These are phyloP conservation scores for Wickerhamiella galacta DNA, from an alignment of 805 yeast species.

Conservation along the genomic window DNA sequence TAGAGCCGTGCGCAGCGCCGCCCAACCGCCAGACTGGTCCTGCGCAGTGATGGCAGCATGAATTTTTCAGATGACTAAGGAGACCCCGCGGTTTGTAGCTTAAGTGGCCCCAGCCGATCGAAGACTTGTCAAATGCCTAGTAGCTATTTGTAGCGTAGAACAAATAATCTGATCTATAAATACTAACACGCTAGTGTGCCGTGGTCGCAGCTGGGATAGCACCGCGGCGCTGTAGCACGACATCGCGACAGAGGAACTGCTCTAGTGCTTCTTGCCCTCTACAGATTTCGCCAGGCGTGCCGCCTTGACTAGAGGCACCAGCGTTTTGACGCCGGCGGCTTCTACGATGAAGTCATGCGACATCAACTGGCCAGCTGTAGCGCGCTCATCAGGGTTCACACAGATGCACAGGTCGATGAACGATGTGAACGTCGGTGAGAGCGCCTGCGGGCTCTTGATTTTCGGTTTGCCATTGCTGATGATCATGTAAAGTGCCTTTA, in stretches of 20 bases:
- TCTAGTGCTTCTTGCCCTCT: constrained; percentile 5
- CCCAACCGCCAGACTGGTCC: background rate
- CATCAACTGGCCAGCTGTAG: constrained; percentile 58
- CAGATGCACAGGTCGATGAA: constrained; percentile 67
- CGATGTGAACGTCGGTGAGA: constrained; percentile 45
- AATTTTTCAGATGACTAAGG: background rate
- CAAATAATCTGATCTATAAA: too few relatives aligned
- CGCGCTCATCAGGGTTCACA: constrained; percentile 70
- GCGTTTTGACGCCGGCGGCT: constrained; percentile 18
- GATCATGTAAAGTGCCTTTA: constrained; percentile 82
- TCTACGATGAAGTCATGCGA: constrained; percentile 36
- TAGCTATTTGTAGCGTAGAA: background rate
- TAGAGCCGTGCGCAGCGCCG: background rate
- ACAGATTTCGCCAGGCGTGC: constrained; percentile 17
- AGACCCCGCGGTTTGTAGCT: background rate
- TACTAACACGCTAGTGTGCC: too few relatives aligned
- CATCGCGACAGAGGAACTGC: background rate
- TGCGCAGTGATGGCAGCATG: background rate
- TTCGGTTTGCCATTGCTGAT: constrained; percentile 95
- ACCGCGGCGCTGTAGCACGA: too few relatives aligned
- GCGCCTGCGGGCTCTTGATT: constrained; percentile 69
- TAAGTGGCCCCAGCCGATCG: background rate
- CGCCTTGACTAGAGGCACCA: constrained; percentile 23
- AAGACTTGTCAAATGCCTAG: too few relatives aligned
- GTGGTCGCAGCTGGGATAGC: too few relatives aligned